Evolutionary conservation across 768 basidiomycete genomes (phyloP).

Genomic region (Psilocybe subaeruginosa): DNA sequence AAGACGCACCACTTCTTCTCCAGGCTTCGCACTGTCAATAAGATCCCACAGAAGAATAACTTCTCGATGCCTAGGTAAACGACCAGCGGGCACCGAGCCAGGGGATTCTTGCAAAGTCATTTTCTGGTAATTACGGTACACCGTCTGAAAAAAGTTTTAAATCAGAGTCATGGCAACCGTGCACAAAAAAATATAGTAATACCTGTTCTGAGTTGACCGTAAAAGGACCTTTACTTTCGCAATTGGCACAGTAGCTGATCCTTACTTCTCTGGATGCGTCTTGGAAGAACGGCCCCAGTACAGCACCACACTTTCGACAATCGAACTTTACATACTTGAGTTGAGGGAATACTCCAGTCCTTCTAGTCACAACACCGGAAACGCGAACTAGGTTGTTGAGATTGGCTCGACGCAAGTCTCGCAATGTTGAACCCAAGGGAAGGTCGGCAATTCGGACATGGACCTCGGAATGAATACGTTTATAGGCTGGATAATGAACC

Average conservation of each 20-base stretch:
- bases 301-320: slow-evolving; percentile 92
- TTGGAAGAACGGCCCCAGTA: slow-evolving; percentile 97
- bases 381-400: slow-evolving; percentile 96
- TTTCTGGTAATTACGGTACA: slow-evolving; percentile 98
- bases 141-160: slow-evolving; percentile 60
- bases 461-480: slow-evolving; percentile 96
- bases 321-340: slow-evolving; percentile 99
- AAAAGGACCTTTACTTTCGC: slow-evolving; percentile 95
- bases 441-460: slow-evolving; percentile 97
- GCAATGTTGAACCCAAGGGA: slow-evolving; percentile 86
- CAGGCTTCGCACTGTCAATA: slow-evolving; percentile 97
- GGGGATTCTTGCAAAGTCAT: slow-evolving; percentile 99
- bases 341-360: slow-evolving; percentile 98
- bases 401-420: slow-evolving; percentile 90
- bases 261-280: slow-evolving; percentile 93
- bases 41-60: slow-evolving; percentile 97
- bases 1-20: slow-evolving; percentile 88
- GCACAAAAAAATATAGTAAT: slow-evolving; percentile 17
- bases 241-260: slow-evolving; percentile 93
- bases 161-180: background rate
- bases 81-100: slow-evolving; percentile 96
- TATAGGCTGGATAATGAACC: slow-evolving; percentile 94
- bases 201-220: slow-evolving; percentile 96
- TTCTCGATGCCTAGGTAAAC: slow-evolving; percentile 94
- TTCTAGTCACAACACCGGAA: slow-evolving; percentile 92